Evolutionary conservation across 2,329 filamentous ascomycete species (phyloP).

Genomic region (Nakataea oryzae): DNA sequence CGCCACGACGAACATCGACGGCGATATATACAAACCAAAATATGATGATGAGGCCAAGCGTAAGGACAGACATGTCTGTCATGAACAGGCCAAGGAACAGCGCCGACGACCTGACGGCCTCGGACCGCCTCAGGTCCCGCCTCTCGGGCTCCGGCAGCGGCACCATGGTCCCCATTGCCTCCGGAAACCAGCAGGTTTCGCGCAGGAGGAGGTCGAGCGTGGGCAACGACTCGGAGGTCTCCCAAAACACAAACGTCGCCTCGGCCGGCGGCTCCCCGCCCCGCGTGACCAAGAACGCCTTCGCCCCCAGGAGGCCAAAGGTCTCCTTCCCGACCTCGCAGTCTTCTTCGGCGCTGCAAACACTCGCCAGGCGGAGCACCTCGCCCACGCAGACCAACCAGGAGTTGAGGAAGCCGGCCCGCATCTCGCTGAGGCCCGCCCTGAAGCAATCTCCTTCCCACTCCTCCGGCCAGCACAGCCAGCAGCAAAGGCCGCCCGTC

Average conservation of each 20-base stretch:
- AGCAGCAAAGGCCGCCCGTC: not conserved
- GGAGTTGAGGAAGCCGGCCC: not conserved
- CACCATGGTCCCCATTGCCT: not conserved
- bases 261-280: conserved; percentile 4
- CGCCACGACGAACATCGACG: not conserved
- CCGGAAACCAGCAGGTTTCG: not conserved
- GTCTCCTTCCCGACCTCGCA: not conserved
- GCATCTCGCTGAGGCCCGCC: not conserved
- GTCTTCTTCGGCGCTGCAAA: not conserved
- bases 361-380: not conserved
- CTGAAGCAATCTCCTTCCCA: not conserved
- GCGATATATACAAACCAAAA: not conserved
- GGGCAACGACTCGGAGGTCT: conserved; percentile 3
- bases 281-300: not conserved
- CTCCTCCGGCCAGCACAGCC: not conserved
- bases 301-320: not conserved
- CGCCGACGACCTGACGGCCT: not conserved
- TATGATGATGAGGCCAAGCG: not conserved
- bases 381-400: not conserved
- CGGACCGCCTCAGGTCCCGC: not conserved
- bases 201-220: not conserved
- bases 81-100: not conserved
- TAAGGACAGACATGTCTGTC: not conserved
- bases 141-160: conserved; percentile 1
- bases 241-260: conserved; percentile 5